Evolutionary conservation across 2,329 filamentous ascomycete genomes (phyloP).

Genomic region (Neopestalotiopsis sp.): DNA sequence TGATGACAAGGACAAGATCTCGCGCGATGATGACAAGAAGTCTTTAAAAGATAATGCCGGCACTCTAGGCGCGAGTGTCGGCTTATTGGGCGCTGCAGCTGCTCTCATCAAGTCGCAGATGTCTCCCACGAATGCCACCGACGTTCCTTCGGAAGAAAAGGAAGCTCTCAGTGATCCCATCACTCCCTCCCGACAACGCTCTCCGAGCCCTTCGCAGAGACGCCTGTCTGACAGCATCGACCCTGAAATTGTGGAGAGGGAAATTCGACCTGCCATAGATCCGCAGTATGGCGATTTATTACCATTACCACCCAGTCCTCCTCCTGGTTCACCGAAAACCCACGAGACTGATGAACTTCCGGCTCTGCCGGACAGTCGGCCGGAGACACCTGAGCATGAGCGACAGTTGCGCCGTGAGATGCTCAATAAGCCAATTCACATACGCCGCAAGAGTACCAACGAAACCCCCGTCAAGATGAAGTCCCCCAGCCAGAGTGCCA

Average conservation of each 20-base stretch:
- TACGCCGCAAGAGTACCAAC: slow-evolving; percentile 54
- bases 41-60: slow-evolving; percentile 78
- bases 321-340: slow-evolving; percentile 52
- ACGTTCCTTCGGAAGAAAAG: slow-evolving; percentile 48
- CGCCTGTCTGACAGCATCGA: slow-evolving; percentile 49
- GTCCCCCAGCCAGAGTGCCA: slow-evolving; percentile 62
- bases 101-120: slow-evolving; percentile 46
- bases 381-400: slow-evolving; percentile 57
- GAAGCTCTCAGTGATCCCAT: slow-evolving; percentile 35
- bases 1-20: slow-evolving; percentile 37
- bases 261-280: slow-evolving; percentile 70
- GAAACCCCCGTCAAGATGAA: slow-evolving; percentile 54
- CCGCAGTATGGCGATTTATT: slow-evolving; percentile 70
- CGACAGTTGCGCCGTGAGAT: slow-evolving; percentile 46
- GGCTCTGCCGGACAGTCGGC: slow-evolving; percentile 64
- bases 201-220: slow-evolving; percentile 14
- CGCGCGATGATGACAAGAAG: slow-evolving; percentile 45
- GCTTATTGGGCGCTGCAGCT: slow-evolving; percentile 59
- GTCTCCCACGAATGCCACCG: slow-evolving; percentile 52
- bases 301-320: slow-evolving; percentile 66
- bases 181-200: slow-evolving; percentile 29
- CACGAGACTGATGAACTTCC: slow-evolving; percentile 49
- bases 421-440: slow-evolving; percentile 47
- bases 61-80: slow-evolving; percentile 74
- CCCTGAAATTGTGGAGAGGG: slow-evolving; percentile 62